Percentiles rank a stretch among this genome's conserved stretches.
These are phyloP conservation scores for Lachnellula arida DNA, from an alignment of 2,329 filamentous ascomycete species.

Conservation along the genomic window DNA sequence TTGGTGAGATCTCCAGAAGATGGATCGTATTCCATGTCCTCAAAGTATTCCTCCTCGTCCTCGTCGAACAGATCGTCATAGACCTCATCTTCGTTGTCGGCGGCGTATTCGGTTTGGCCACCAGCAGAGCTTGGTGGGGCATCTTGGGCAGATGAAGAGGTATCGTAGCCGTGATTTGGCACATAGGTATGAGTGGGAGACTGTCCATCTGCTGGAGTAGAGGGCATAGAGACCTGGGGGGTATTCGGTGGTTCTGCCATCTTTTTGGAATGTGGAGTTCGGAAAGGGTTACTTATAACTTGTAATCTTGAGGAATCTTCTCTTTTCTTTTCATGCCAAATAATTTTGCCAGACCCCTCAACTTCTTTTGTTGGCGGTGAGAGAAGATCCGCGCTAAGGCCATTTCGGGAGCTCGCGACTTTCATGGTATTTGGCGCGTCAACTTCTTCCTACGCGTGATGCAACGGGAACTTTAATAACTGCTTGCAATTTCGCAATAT, in stretches of 20 bases:
- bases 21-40: constrained; percentile 51
- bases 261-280: neutral
- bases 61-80: constrained; percentile 49
- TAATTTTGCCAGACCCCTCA: neutral
- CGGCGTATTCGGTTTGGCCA: constrained; percentile 30
- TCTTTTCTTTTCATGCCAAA: neutral
- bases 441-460: constrained; percentile 4
- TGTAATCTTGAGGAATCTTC: no score
- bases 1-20: constrained; percentile 70
- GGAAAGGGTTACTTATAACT: neutral
- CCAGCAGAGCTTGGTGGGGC: constrained; percentile 26
- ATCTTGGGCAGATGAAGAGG: constrained; percentile 32
- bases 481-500: neutral
- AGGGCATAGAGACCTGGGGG: constrained; percentile 23
- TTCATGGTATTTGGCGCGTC: constrained; percentile 1
- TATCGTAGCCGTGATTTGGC: constrained; percentile 44
- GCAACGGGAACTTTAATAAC: neutral
- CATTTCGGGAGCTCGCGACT: neutral
- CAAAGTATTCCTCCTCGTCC: constrained; percentile 57
- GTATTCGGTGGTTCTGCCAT: constrained; percentile 10
- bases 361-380: neutral
- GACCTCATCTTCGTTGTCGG: constrained; percentile 38
- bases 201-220: constrained; percentile 39
- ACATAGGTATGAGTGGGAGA: constrained; percentile 44
- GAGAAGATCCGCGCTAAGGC: neutral